These are phyloP conservation scores for Comarum palustre DNA, from an alignment of 306 rosid genomes.

Conservation along the genomic window DNA sequence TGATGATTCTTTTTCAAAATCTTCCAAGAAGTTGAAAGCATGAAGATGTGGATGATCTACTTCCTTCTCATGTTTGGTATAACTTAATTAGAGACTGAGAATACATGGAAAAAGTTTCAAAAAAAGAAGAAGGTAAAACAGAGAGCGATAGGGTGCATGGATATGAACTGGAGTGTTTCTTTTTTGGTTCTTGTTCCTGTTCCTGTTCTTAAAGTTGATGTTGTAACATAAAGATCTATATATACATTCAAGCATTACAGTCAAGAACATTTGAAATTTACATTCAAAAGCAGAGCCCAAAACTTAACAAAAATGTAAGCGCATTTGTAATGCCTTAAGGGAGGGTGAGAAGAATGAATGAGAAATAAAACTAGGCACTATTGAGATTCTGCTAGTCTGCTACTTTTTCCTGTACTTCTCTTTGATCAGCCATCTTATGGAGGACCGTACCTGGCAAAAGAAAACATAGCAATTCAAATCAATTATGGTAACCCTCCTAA, in stretches of 20 bases:
- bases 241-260: conserved; percentile 9
- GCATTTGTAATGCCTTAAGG: conserved; percentile 18
- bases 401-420: conserved; percentile 23
- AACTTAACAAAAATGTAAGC: conserved; percentile 32
- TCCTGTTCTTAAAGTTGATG: conserved; percentile 7
- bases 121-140: conserved; percentile 4
- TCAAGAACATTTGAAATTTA: not conserved
- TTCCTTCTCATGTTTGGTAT: not conserved
- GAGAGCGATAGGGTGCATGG: conserved; percentile 8
- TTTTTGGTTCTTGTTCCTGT: conserved; percentile 5
- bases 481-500: conserved; percentile 25
- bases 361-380: conserved; percentile 11
- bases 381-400: conserved; percentile 20
- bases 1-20: not conserved
- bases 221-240: conserved; percentile 4
- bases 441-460: conserved; percentile 48
- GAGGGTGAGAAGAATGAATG: not conserved
- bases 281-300: conserved; percentile 7
- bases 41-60: conserved; percentile 1
- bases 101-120: not conserved
- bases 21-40: conserved; percentile 12
- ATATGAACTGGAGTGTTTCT: conserved; percentile 2
- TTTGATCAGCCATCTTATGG: conserved; percentile 33
- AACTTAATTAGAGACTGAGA: not conserved
- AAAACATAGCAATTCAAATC: conserved; percentile 28